phyloP scores from a whole-genome alignment of 345 rosid genomes.

The Eucalyptus regnans region DNA sequence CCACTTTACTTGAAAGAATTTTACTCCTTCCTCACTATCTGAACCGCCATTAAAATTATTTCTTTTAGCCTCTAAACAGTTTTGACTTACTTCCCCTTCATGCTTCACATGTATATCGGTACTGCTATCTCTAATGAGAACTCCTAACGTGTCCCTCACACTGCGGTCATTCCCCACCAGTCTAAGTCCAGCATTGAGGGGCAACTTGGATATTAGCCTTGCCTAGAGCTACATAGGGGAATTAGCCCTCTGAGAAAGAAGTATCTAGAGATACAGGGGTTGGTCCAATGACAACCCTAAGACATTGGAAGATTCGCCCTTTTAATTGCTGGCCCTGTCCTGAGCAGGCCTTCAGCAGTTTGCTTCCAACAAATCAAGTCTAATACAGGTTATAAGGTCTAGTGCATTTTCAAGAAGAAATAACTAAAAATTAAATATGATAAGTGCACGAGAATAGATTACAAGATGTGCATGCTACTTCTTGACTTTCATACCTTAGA shows the following conservation, averaged over 20 bases:
- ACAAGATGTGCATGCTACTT: neutral
- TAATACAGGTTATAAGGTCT: neutral
- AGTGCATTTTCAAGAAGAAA: neutral
- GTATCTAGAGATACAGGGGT: neutral
- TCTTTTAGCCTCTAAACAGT: neutral
- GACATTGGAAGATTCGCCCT: neutral
- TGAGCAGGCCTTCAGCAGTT: neutral
- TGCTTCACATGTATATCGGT: neutral
- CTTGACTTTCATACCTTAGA: constrained; percentile 35
- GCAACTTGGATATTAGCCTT: neutral
- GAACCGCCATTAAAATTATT: neutral
- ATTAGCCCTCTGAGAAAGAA: neutral
- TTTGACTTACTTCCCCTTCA: neutral
- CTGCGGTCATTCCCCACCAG: neutral
- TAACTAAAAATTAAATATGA: neutral
- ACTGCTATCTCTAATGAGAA: neutral
- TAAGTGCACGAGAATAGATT: neutral
- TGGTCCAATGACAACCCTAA: neutral
- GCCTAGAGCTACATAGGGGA: neutral
- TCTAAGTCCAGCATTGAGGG: neutral
- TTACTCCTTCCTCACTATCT: neutral
- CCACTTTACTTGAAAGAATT: neutral
- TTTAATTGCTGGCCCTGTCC: neutral
- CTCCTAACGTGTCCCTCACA: neutral
- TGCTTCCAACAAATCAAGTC: neutral